phyloP scores from a whole-genome alignment of 1,284 basidiomycete genomes.

The Rhizoctonia solani region DNA sequence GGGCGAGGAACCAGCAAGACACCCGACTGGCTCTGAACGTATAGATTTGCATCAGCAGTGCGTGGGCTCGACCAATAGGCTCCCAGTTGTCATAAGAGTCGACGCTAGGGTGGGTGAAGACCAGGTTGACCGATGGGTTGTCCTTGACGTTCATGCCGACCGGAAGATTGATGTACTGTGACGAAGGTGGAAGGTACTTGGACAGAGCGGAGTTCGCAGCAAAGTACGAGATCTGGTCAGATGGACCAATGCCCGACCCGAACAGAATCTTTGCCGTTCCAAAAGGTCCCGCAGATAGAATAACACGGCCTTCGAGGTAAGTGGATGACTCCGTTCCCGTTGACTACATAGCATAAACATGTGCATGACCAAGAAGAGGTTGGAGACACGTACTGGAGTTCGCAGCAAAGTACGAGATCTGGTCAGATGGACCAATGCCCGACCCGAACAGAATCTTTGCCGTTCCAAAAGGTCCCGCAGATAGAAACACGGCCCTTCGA shows the following conservation, averaged over 20 bases:
- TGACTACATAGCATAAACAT: conserved; percentile 43
- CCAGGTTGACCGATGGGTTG: conserved; percentile 62
- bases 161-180: conserved; percentile 63
- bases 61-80: conserved; percentile 57
- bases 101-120: conserved; percentile 65
- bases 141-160: conserved; percentile 60
- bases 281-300: conserved; percentile 61
- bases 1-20: conserved; percentile 62
- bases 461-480: conserved; percentile 60
- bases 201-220: conserved; percentile 53
- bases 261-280: conserved; percentile 60
- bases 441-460: conserved; percentile 60
- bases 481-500: conserved; percentile 63
- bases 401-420: conserved; percentile 57
- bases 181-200: conserved; percentile 54
- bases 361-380: not conserved
- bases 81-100: conserved; percentile 71
- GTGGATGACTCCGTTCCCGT: conserved; percentile 58
- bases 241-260: conserved; percentile 64
- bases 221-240: conserved; percentile 60
- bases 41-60: conserved; percentile 59
- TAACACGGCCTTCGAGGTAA: conserved; percentile 63
- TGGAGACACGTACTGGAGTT: conserved; percentile 50
- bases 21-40: conserved; percentile 56
- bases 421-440: conserved; percentile 65